Evolutionary conservation across 768 basidiomycete species (phyloP).

Genomic region (Termitomyces sp.): DNA sequence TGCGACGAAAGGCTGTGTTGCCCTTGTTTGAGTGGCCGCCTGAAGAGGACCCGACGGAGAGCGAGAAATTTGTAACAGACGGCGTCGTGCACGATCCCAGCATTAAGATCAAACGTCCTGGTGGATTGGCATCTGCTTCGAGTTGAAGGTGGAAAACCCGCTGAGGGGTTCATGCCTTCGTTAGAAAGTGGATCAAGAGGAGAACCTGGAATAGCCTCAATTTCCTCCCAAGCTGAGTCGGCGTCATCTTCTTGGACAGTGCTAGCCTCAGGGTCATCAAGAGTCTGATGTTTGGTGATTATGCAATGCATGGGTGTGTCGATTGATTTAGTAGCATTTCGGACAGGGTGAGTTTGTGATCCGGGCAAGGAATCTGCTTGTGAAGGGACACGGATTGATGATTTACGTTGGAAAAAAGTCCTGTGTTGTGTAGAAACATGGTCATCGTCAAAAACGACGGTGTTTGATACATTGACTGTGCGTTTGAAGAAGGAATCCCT

Average conservation of each 20-base stretch:
- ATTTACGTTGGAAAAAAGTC: conserved; percentile 9
- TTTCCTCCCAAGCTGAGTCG: conserved; percentile 18
- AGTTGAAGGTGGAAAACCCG: not conserved
- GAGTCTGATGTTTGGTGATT: not conserved
- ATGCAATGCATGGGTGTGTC: not conserved
- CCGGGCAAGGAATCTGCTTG: not conserved
- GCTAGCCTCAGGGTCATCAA: not conserved
- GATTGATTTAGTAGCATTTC: not conserved
- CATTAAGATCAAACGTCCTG: not conserved
- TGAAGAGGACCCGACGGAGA: conserved; percentile 9
- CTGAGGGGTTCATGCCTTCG: conserved; percentile 10
- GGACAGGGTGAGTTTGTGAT: not conserved
- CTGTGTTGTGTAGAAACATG: conserved; percentile 7
- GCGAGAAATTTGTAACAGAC: conserved; percentile 6
- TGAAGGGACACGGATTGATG: not conserved
- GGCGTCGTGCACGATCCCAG: not conserved
- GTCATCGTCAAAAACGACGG: not conserved
- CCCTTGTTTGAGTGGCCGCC: not conserved
- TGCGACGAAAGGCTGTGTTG: not conserved
- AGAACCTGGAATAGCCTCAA: conserved; percentile 12
- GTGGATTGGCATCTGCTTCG: conserved; percentile 1
- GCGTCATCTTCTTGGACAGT: conserved; percentile 6
- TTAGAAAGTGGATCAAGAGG: conserved; percentile 12
- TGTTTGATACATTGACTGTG: not conserved
- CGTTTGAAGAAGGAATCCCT: conserved; percentile 12